Evolutionary conservation across 768 basidiomycete species (phyloP), one percentile per base, ranked within the genome.

Genomic region (Candolleomyces efflorescens): DNA sequence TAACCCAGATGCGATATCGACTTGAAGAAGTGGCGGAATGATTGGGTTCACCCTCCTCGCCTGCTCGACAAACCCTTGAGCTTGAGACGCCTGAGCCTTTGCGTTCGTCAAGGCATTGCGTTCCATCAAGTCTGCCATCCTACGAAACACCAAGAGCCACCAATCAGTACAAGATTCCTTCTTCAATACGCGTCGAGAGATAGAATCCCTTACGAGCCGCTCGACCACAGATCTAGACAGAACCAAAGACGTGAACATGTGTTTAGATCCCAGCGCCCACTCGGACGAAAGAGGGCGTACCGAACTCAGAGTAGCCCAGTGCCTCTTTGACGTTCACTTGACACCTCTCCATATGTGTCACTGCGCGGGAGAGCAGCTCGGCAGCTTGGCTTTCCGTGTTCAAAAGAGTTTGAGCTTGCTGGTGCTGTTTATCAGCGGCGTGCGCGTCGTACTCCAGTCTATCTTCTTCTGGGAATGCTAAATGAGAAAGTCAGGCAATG

Each of bases 391-490:
- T 75, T 64, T 78, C 76, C n/a, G 64, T 59, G 46, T 75, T 76
- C 6, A 79, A 56, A 3, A 59, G 60, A 20, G 60, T 64, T 55
- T 78, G 77, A 17, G 75, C 65, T 56, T 72, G 60, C 41, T 75
- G 71, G 59, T 78, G 70, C 10, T 63, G 60, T 23, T 53, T 63
- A 27, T 73, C 68, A 0, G 73, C 72, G 24, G 63, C 65, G 17
- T 67, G 61, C 17, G 78, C 62, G 39, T 74, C 66, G 46, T 75
- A 68, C 62, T 79, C 76, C n/a, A 78, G 66, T 22, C 64, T 67
- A 59, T 79, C 79, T 46, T 79, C 78, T 59, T 78, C 77, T 32
- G 77, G 77, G 58, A 76, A 80, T n/a, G 71, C 78, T 75, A 54
- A 49, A 55, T 32, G 7, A 32, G 32, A 32, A 32, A 7, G 1